A percentile compares a stretch with the other conserved stretches of the same genome.
Conservation (phyloP, 768 basidiomycete genomes). For the Clitopilus hobsonii region DNA sequence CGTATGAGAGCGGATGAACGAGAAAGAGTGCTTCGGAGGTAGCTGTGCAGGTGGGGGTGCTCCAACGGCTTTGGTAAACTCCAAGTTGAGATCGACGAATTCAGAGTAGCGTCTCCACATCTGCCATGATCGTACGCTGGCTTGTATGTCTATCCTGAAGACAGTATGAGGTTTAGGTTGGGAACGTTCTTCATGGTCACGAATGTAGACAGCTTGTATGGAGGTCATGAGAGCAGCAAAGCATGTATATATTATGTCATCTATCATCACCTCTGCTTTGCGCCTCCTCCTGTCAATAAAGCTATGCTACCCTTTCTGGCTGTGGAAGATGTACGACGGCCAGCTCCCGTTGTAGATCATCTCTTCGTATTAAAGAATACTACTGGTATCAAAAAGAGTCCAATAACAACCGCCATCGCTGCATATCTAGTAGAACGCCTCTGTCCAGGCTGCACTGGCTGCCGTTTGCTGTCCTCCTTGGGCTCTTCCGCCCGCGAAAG, state of each 20-base stretch:
- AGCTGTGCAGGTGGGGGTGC: constrained; percentile 75
- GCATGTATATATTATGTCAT: constrained; percentile 3
- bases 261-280: constrained; percentile 1
- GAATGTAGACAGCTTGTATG: constrained; percentile 74
- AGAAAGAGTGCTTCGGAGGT: constrained; percentile 80
- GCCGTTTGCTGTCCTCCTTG: no score
- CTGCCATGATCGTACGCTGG: constrained; percentile 88
- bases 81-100: constrained; percentile 82
- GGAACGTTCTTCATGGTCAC: constrained; percentile 61
- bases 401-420: no score
- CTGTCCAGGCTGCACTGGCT: no score
- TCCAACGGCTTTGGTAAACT: constrained; percentile 75
- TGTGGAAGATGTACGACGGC: no score
- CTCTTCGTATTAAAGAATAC: no score
- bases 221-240: constrained; percentile 45
- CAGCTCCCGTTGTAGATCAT: no score
- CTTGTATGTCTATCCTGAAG: constrained; percentile 80
- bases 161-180: constrained; percentile 76
- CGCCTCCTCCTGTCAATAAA: no score
- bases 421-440: no score
- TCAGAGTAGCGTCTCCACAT: constrained; percentile 95
- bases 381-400: no score
- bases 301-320: no score
- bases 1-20: constrained; percentile 54
- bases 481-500: no score